These are phyloP conservation scores for Penicillium pulvis DNA, from an alignment of 495 filamentous ascomycete genomes.

Conservation along the genomic window DNA sequence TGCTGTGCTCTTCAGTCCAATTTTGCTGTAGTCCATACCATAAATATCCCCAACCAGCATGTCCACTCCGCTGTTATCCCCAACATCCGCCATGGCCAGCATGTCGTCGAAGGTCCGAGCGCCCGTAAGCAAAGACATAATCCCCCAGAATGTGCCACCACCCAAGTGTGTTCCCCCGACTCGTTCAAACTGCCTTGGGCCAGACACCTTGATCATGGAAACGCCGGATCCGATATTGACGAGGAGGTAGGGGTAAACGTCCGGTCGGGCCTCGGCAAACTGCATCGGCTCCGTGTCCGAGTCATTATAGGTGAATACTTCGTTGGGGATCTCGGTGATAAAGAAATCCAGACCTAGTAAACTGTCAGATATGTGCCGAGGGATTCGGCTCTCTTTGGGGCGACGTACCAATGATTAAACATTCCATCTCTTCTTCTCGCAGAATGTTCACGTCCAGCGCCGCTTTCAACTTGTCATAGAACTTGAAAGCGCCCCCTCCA, in stretches of 20 bases:
- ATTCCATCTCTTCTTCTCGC: slow-evolving; percentile 98
- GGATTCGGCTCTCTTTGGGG: not conserved
- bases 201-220: slow-evolving; percentile 96
- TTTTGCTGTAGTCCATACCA: slow-evolving; percentile 91
- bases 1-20: slow-evolving; percentile 88
- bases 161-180: slow-evolving; percentile 94
- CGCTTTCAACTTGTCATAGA: slow-evolving; percentile 84
- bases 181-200: slow-evolving; percentile 78
- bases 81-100: slow-evolving; percentile 88
- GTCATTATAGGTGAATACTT: slow-evolving; percentile 96
- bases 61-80: slow-evolving; percentile 90
- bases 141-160: slow-evolving; percentile 93
- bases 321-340: slow-evolving; percentile 92
- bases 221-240: slow-evolving; percentile 99
- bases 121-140: slow-evolving; percentile 86
- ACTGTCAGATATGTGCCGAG: slow-evolving; percentile 10
- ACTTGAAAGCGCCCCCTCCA: slow-evolving; percentile 93
- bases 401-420: slow-evolving; percentile 80
- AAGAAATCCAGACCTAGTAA: slow-evolving; percentile 88
- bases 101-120: slow-evolving; percentile 93
- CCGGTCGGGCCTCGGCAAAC: slow-evolving; percentile 68
- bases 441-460: slow-evolving; percentile 82
- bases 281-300: slow-evolving; percentile 81
- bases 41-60: slow-evolving; percentile 99
- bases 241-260: slow-evolving; percentile 94